Base-by-base conservation (phyloP, 23 red algal species). In the Gracilaria gracilis region DNA sequence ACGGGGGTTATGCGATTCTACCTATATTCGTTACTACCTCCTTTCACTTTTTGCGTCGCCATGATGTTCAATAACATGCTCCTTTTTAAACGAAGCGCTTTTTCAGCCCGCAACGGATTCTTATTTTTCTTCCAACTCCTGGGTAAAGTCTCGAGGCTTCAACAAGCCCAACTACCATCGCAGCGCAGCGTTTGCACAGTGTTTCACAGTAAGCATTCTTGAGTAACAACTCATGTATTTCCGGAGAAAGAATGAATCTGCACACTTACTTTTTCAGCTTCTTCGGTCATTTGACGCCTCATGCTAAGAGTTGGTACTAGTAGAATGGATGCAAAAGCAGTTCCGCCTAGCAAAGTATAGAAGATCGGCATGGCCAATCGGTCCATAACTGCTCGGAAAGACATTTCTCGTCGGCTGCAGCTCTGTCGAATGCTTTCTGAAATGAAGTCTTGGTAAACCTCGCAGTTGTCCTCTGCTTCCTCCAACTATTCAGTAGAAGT, bases 131-230 rank as follows among this genome's bases (percentile, higher is more conserved):
- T 73, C 33, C 38, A 73, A 23, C 38, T 73, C 67, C 33, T 40
- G 42, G 67, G 38, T 73, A 40, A 73, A 73, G 67, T 73, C 21
- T 73, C 67, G 67, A 37, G 67, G 67, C 67, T 73, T 44, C 33
- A n/a, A 39, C 38, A 73, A 23, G 67, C 67, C 67, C 34, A 73
- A 12, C 67, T 73, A 44, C 35, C 67, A 29, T 62, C 27, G 59
- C 27, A 27, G 59, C 59, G 59, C 59, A 31, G 24, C 24, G 24
- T 29, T 62, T 62, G 23, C 59, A 62, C 4, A 62, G 13, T 55
- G 17, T 9, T 1, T 55, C 16, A 19, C 17, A 55, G 51, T 55
- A 19, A 55, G 51, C 51, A 19, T 55, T 55, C 51, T 20, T 55
- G 59, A 62, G 27, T 2, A 62, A 12, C 59, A 29, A 29, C 0